A percentile compares a stretch with the other conserved stretches of the same genome.
phyloP scores from a whole-genome alignment of 495 filamentous ascomycete genomes.

The Penicillium manginii region DNA sequence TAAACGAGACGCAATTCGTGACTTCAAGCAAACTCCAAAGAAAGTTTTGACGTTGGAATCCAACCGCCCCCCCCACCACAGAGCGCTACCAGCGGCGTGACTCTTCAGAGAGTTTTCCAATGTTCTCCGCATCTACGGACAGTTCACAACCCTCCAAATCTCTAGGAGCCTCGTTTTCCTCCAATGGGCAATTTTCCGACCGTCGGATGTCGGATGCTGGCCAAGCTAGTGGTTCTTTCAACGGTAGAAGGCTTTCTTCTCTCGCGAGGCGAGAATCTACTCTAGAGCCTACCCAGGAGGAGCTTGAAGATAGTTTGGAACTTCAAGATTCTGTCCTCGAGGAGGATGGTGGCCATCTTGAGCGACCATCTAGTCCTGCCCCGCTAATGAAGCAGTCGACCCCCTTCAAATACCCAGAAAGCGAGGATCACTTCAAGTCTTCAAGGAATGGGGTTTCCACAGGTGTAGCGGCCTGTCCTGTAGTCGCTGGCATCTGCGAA shows the following conservation, averaged over 20 bases:
- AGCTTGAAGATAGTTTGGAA: slow-evolving; percentile 22
- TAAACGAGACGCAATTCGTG: slow-evolving; percentile 48
- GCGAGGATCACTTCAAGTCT: slow-evolving; percentile 13
- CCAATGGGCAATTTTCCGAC: slow-evolving; percentile 27
- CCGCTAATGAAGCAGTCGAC: slow-evolving; percentile 42
- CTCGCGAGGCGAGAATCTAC: slow-evolving; percentile 27
- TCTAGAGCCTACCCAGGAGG: slow-evolving; percentile 30
- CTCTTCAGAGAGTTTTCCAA: slow-evolving; percentile 79
- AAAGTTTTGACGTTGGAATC: slow-evolving; percentile 48
- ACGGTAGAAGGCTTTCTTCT: slow-evolving; percentile 9
- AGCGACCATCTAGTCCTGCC: slow-evolving; percentile 48
- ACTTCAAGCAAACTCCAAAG: slow-evolving; percentile 50
- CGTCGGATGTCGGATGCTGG: slow-evolving; percentile 18
- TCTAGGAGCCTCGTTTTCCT: slow-evolving; percentile 46
- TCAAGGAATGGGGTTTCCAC: neutral
- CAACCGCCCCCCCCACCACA: slow-evolving; percentile 35
- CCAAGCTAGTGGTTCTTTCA: slow-evolving; percentile 20
- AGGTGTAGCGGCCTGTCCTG: slow-evolving; percentile 4
- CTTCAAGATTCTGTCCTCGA: slow-evolving; percentile 30
- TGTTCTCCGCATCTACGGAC: slow-evolving; percentile 79
- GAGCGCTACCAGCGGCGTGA: slow-evolving; percentile 63
- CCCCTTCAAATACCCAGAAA: slow-evolving; percentile 25
- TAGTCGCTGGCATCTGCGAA: slow-evolving; percentile 22
- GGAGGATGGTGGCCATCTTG: slow-evolving; percentile 36
- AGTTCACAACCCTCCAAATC: slow-evolving; percentile 56